phyloP scores from a whole-genome alignment of 177 flowering plant genomes.

The Vitis hybrid region DNA sequence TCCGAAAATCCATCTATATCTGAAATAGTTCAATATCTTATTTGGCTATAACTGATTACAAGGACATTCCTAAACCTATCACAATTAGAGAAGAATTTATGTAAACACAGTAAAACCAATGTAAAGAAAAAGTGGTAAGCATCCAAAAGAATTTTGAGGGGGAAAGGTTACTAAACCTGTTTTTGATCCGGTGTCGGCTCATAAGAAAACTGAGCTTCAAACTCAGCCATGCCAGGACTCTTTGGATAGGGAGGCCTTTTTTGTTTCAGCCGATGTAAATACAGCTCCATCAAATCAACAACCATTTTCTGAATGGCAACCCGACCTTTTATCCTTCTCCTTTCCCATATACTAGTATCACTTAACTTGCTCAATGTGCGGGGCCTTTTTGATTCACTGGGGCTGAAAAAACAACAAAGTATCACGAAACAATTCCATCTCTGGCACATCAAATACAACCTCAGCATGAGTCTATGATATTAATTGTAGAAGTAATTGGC shows the following conservation, averaged over 20 bases:
- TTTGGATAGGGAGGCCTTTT: constrained; percentile 84
- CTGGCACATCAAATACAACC: not conserved
- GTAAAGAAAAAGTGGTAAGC: too few species aligned
- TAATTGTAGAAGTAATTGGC: not conserved
- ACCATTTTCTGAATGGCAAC: constrained; percentile 97
- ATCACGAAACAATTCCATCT: not conserved
- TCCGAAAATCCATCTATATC: not conserved
- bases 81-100: too few species aligned
- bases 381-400: constrained; percentile 81
- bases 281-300: constrained; percentile 95
- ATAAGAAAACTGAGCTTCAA: constrained; percentile 75
- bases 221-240: constrained; percentile 51
- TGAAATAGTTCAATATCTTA: not conserved
- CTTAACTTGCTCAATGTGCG: constrained; percentile 76
- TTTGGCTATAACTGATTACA: not conserved
- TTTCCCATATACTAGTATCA: constrained; percentile 86
- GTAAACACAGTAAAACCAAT: too few species aligned
- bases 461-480: not conserved
- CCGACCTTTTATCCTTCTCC: constrained; percentile 85
- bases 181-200: constrained; percentile 93
- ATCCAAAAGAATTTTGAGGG: not conserved
- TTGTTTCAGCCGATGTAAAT: constrained; percentile 84
- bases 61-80: not conserved
- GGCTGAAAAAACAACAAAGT: constrained; percentile 44
- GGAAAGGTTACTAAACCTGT: constrained; percentile 42